Evolutionary conservation across 371 early-diverging fungal genomes (phyloP).

Genomic region (Catenaria anguillulae): DNA sequence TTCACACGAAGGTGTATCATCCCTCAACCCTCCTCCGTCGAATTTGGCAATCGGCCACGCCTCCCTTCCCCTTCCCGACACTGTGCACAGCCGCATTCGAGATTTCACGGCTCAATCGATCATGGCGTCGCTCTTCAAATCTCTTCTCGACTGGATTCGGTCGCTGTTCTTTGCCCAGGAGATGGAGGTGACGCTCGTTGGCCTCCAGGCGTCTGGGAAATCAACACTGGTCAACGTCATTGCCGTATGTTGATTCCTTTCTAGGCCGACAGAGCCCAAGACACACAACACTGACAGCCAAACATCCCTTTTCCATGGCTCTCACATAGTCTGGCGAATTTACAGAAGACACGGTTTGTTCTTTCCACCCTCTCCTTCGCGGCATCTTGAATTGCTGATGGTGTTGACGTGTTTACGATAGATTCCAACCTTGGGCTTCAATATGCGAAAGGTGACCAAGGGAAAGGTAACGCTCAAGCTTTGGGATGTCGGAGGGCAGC

Average conservation of each 20-base stretch:
- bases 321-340: constrained; percentile 90
- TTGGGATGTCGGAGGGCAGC: constrained; percentile 95
- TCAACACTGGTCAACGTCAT: constrained; percentile 95
- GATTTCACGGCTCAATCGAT: too few species aligned
- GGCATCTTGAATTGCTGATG: background rate
- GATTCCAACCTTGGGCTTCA: constrained; percentile 97
- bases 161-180: constrained; percentile 92
- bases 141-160: constrained; percentile 76
- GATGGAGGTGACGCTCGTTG: constrained; percentile 83
- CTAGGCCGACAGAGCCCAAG: background rate
- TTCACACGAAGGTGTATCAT: too few species aligned
- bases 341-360: constrained; percentile 52
- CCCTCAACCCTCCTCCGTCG: too few species aligned
- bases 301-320: too few species aligned
- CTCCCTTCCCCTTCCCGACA: too few species aligned
- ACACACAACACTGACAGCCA: too few species aligned
- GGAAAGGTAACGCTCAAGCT: constrained; percentile 93
- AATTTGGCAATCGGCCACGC: too few species aligned
- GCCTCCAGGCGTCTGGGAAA: constrained; percentile 94
- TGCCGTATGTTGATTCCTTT: constrained; percentile 56
- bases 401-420: constrained; percentile 20
- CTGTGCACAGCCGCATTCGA: too few species aligned
- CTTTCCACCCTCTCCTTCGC: background rate
- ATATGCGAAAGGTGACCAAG: constrained; percentile 90
- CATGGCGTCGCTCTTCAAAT: constrained; percentile 59